A percentile compares a stretch with the other conserved stretches of the same genome.
Conservation (phyloP, 2,329 filamentous ascomycete genomes). For the Fusarium nygamai region DNA sequence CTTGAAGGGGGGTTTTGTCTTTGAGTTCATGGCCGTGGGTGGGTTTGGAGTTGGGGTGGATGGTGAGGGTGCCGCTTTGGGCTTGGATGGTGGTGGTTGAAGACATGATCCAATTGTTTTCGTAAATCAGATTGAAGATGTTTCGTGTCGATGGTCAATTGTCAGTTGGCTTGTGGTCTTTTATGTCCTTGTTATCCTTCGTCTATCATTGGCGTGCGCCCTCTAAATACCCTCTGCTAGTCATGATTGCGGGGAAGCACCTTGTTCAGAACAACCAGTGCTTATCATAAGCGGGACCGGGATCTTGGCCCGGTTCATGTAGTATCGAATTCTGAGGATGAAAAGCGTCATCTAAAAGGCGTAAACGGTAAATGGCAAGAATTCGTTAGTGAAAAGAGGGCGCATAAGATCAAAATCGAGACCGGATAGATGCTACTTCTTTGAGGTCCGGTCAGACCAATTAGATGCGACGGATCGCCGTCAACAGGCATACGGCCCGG, state of each 20-base stretch:
- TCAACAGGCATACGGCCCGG: background rate
- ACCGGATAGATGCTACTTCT: background rate
- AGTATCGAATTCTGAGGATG: background rate
- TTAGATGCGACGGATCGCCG: fast-evolving
- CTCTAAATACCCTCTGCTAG: slow-evolving; percentile 15
- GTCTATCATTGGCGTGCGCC: slow-evolving; percentile 9
- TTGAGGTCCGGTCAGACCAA: background rate
- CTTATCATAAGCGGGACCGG: slow-evolving; percentile 24
- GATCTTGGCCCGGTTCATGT: background rate
- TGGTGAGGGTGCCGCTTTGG: slow-evolving; percentile 5
- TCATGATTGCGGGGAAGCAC: slow-evolving; percentile 1
- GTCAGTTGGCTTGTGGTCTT: fast-evolving
- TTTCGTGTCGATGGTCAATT: fast-evolving
- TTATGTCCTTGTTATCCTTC: background rate
- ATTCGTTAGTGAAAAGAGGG: background rate
- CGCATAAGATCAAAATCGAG: background rate
- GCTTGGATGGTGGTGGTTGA: background rate
- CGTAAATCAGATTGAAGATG: too few relatives aligned
- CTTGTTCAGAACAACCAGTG: background rate
- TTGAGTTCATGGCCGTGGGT: slow-evolving; percentile 38
- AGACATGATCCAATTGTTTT: background rate
- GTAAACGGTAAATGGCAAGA: background rate
- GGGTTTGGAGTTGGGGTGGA: slow-evolving; percentile 9
- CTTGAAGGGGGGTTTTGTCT: slow-evolving; percentile 39
- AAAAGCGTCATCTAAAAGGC: background rate